Evolutionary conservation across 2,329 filamentous ascomycete genomes (phyloP), one percentile per base, ranked within the genome.

Genomic region (Raffaelea albimanens): DNA sequence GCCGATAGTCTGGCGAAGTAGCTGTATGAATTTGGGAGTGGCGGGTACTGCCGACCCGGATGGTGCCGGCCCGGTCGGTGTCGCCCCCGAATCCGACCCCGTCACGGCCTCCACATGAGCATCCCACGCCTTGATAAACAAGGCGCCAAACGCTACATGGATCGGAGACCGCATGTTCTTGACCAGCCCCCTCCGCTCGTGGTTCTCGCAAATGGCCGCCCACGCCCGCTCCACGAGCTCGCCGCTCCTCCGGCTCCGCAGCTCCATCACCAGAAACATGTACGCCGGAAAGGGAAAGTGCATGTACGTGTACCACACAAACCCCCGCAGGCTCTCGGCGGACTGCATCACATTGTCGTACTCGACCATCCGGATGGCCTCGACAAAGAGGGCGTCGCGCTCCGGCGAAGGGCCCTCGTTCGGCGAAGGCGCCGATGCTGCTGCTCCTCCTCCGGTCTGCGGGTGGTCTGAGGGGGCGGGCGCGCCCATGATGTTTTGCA

Each of bases 51-150:
- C 44, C 67, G 65, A 4, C 63, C 52, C 52, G 72, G 25, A 7
- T 29, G 25, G 7, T 29, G 25, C 25, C 13, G 25, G 25, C 13
- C 7, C 7, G 7, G 13, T 29, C 13, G 25, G 25, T 29, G 25
- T 29, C 7, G 25, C 25, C 25, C 7, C 7, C 7, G 13, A 29
- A 7, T 7, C 7, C 25, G 25, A 13, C 25, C 25, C 13, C 25
- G 7, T 29, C 25, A 72, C 71, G 2, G 68, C 64, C 54, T 73
- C 72, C n/a, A n/a, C n/a, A 47, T 73, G 71, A 2, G 74, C 75
- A 40, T 75, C 72, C 80, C 80, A 84, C 0, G 79, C 78, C 55
- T 79, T 81, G 49, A 83, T 62, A 38, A 84, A 75, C 18, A 76
- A 67, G 19, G 67, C 66, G 1, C 74, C 73, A 51, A 84, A 79